phyloP scores from a whole-genome alignment of 345 rosid species.

The Chamaenerion angustifolium region DNA sequence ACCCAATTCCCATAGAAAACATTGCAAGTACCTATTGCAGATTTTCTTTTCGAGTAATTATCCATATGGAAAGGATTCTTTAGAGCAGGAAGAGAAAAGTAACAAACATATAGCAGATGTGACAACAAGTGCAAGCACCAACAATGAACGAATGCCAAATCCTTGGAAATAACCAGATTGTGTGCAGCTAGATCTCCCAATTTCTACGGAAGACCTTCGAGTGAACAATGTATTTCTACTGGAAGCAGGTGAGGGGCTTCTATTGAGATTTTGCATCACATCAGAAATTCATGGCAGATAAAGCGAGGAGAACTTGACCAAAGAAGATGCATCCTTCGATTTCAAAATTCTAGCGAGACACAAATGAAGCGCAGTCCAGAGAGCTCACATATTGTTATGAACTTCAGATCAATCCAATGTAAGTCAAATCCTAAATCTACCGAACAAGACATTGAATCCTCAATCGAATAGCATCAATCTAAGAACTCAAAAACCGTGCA shows the following conservation, averaged over 20 bases:
- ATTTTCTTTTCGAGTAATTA: slow-evolving; percentile 18
- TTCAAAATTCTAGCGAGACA: not conserved
- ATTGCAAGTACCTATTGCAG: slow-evolving; percentile 21
- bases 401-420: too few relatives aligned
- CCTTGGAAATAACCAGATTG: slow-evolving; percentile 20
- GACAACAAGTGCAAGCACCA: slow-evolving; percentile 26
- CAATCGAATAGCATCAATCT: too few relatives aligned
- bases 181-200: slow-evolving; percentile 30
- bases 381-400: too few relatives aligned
- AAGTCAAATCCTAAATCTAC: too few relatives aligned
- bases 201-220: slow-evolving; percentile 23
- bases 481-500: too few relatives aligned
- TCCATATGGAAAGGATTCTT: slow-evolving; percentile 31
- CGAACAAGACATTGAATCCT: too few relatives aligned
- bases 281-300: slow-evolving; percentile 5
- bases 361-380: too few relatives aligned
- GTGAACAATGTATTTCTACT: slow-evolving; percentile 9
- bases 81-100: slow-evolving; percentile 35
- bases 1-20: too few relatives aligned
- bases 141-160: slow-evolving; percentile 29
- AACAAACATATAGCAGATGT: slow-evolving; percentile 29
- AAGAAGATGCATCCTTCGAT: not conserved
- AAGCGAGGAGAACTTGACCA: not conserved
- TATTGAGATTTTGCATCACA: slow-evolving; percentile 11
- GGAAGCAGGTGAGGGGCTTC: slow-evolving; percentile 7